phyloP scores from a whole-genome alignment of 139 green algal genomes.

The Astrephomene gubernaculifera region DNA sequence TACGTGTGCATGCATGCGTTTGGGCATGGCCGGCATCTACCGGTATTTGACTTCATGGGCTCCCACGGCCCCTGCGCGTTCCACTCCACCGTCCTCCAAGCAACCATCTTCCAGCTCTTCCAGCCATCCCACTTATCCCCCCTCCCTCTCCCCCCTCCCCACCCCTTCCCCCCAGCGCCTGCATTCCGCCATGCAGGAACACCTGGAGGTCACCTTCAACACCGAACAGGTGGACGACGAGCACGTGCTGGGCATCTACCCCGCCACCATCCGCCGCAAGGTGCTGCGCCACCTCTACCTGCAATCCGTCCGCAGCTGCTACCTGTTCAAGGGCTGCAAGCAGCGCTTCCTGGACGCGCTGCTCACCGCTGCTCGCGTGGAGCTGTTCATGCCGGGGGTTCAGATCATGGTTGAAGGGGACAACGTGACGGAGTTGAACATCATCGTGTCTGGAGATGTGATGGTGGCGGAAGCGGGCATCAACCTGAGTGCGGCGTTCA shows the following conservation, averaged over 20 bases:
- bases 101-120: neutral
- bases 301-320: slow-evolving; percentile 53
- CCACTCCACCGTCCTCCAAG: too few species aligned
- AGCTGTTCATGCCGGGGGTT: slow-evolving; percentile 72
- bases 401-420: slow-evolving; percentile 48
- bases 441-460: slow-evolving; percentile 31
- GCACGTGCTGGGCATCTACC: slow-evolving; percentile 64
- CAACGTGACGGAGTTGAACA: slow-evolving; percentile 50
- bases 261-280: slow-evolving; percentile 56
- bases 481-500: slow-evolving; percentile 26
- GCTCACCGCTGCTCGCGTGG: slow-evolving; percentile 61
- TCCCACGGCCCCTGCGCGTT: too few species aligned
- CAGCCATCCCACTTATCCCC: neutral
- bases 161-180: slow-evolving; percentile 16
- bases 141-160: neutral
- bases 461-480: slow-evolving; percentile 35
- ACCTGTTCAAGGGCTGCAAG: slow-evolving; percentile 70
- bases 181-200: slow-evolving; percentile 64
- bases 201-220: slow-evolving; percentile 77
- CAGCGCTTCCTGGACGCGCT: slow-evolving; percentile 73
- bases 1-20: too few species aligned
- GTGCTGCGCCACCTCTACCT: slow-evolving; percentile 57
- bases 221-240: slow-evolving; percentile 68
- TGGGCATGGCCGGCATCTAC: too few species aligned
- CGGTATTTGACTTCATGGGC: too few species aligned